Base-by-base conservation (phyloP, 257 asterid genomes). In the Solanum verrucosum region DNA sequence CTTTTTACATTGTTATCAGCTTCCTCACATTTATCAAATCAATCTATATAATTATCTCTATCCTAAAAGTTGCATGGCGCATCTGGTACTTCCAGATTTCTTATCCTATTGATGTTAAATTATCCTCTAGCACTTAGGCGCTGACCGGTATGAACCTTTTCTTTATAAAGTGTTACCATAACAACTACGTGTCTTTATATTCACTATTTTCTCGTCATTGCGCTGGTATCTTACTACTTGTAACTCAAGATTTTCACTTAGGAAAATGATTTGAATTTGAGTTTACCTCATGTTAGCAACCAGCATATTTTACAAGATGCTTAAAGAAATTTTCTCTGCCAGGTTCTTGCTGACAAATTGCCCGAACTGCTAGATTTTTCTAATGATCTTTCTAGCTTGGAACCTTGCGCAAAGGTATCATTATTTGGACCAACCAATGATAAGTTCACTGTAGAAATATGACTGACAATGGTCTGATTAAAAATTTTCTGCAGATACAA, bases 311-410 rank as follows among this genome's bases (percentile, higher is more conserved):
- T 82, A 82, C 68, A 49, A 49, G 44, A 49, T 49, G 70, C 86
- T 46, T 49, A 18, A 82, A 20, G 44, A 46, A 29, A 49, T 31
- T 79, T 27, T 82, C 85, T 49, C 70, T 49, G 44, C 71, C 92
- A 96, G 99, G 96, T 96, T 88, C 96, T 96, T 88, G 95, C 94
- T 4, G 98, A 95, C 88, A 95, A 96, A 90, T 89, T 95, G 81
- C 98, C 99, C 1, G 98, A 95, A 91, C 95, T 96, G 91, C 94
- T 96, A 86, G 98, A 96, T 91, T 96, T 96, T 88, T 94, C 98
- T 90, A 89, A 92, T 84, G 98, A 96, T 86, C 96, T 96, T 87
- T 91, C 96, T 89, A 93, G 98, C 94, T 92, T 96, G 93, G 98
- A 94, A 93, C 94, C 90, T 83, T 94, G 98, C 25, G 91, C 98